Percentiles rank a stretch among this genome's conserved stretches.
phyloP scores from a whole-genome alignment of 352 stramenopile species.

The Albugo laibachii region DNA sequence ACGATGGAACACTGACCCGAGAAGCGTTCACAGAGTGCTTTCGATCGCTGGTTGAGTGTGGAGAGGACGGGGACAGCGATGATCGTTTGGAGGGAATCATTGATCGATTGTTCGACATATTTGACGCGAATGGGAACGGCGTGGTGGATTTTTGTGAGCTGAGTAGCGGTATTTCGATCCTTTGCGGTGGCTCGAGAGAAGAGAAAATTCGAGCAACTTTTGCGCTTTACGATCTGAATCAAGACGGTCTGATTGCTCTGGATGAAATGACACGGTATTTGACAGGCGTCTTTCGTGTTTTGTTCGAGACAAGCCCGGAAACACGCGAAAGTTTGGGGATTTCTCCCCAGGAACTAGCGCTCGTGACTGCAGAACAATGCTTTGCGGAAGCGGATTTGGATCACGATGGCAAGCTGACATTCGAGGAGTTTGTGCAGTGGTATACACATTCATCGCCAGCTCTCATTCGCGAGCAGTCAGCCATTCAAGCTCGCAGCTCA shows the following conservation, averaged over 20 bases:
- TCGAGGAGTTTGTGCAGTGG: conserved; percentile 76
- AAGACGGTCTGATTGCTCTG: conserved; percentile 67
- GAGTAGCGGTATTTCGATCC: conserved; percentile 54
- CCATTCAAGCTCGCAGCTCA: neutral
- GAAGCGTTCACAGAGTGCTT: conserved; percentile 74
- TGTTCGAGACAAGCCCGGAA: conserved; percentile 61
- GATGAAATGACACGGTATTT: conserved; percentile 81
- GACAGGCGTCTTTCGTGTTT: conserved; percentile 66
- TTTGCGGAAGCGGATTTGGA: conserved; percentile 73
- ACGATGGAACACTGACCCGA: conserved; percentile 58
- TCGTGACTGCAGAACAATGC: conserved; percentile 65
- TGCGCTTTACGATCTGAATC: conserved; percentile 70
- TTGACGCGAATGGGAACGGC: conserved; percentile 57
- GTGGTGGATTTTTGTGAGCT: conserved; percentile 75
- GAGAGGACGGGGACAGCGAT: conserved; percentile 43
- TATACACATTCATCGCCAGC: conserved; percentile 13
- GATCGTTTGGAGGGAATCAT: conserved; percentile 40
- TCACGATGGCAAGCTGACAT: conserved; percentile 55
- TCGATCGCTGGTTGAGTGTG: conserved; percentile 66
- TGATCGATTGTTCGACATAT: conserved; percentile 64
- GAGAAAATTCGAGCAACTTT: conserved; percentile 78
- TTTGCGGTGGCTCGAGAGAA: conserved; percentile 59
- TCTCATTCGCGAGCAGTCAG: neutral
- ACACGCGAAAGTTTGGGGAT: conserved; percentile 34
- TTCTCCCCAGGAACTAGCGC: conserved; percentile 43